Percentiles rank a stretch among this genome's conserved stretches.
phyloP scores from a whole-genome alignment of 805 yeast genomes.

The Sugiyamaella chiloensis region DNA sequence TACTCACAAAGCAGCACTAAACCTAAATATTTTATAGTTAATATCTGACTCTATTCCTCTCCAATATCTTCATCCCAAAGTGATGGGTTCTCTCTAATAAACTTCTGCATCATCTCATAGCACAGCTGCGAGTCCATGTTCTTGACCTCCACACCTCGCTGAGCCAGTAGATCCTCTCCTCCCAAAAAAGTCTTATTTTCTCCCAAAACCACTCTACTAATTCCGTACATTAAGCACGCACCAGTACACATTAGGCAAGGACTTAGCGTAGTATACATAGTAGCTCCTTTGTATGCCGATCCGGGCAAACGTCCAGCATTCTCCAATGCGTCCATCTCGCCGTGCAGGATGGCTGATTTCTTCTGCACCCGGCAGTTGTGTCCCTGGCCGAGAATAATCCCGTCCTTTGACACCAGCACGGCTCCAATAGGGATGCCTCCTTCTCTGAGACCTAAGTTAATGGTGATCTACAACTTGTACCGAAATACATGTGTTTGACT shows the following conservation, averaged over 20 bases:
- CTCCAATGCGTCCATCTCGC: constrained; percentile 86
- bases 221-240: constrained; percentile 83
- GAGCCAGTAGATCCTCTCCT: constrained; percentile 68
- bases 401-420: constrained; percentile 67
- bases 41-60: too few species aligned
- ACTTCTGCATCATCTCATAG: constrained; percentile 65
- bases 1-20: too few species aligned
- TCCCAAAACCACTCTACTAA: constrained; percentile 83
- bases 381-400: constrained; percentile 80
- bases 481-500: too few species aligned
- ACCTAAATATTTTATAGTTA: too few species aligned
- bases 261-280: constrained; percentile 87
- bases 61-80: constrained; percentile 41
- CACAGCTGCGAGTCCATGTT: constrained; percentile 36
- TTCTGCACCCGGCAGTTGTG: constrained; percentile 90
- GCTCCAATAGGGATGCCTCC: constrained; percentile 95
- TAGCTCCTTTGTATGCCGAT: constrained; percentile 72
- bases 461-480: too few species aligned
- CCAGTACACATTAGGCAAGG: constrained; percentile 97
- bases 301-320: constrained; percentile 89
- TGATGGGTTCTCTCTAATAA: constrained; percentile 59
- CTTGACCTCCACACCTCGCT: constrained; percentile 55
- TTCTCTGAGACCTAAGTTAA: constrained; percentile 54
- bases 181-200: constrained; percentile 83
- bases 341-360: constrained; percentile 80